Conservation (phyloP, 2,329 filamentous ascomycete species). For the Berkeleyomyces basicola region DNA sequence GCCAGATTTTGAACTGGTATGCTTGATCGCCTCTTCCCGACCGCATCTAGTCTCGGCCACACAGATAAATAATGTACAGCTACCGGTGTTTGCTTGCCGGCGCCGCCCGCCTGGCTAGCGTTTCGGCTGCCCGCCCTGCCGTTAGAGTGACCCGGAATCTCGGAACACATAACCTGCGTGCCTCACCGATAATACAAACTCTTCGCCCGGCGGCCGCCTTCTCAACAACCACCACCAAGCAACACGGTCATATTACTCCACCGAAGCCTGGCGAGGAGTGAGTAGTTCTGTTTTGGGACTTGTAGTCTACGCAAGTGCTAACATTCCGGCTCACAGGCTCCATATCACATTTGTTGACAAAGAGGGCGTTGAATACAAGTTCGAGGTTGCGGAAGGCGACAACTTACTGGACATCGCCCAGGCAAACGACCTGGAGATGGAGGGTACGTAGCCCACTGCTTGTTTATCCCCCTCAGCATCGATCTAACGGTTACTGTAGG, state of each 20-base stretch:
- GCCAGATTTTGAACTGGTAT: not conserved
- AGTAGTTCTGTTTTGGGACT: constrained; percentile 20
- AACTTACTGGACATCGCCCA: constrained; percentile 93
- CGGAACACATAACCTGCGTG: not conserved
- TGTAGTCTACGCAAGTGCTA: not conserved
- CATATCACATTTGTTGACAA: constrained; percentile 91
- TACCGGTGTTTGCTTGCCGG: constrained; percentile 7
- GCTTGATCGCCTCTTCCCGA: not conserved
- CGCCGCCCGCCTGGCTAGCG: not conserved
- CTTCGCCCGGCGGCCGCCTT: constrained; percentile 29
- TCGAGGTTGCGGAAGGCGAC: constrained; percentile 71
- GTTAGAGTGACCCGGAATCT: constrained; percentile 15
- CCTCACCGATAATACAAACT: not conserved
- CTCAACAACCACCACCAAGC: constrained; percentile 40
- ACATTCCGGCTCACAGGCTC: constrained; percentile 35
- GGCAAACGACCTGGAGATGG: constrained; percentile 92
- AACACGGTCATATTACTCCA: constrained; percentile 65
- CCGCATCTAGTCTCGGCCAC: not conserved
- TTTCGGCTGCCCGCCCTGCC: constrained; percentile 9
- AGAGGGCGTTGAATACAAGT: constrained; percentile 56
- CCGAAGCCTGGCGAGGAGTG: constrained; percentile 90
- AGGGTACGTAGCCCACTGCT: constrained; percentile 37
- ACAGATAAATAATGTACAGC: constrained; percentile 4
- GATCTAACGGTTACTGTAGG: constrained; percentile 24
- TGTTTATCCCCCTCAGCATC: not conserved